Evolutionary conservation across 257 asterid genomes (phyloP).

Genomic region (Lantana camara): DNA sequence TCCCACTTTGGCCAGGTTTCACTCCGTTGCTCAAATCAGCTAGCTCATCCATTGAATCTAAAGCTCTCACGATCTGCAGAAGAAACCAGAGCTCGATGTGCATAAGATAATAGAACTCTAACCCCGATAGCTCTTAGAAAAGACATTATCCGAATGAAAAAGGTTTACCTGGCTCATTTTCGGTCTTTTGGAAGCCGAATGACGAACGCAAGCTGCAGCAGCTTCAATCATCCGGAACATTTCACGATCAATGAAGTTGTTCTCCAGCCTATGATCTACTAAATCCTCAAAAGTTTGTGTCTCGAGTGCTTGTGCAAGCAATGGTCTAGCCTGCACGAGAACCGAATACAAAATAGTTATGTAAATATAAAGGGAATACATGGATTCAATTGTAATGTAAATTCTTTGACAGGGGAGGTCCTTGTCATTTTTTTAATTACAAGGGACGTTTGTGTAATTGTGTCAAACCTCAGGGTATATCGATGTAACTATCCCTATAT

Average conservation of each 20-base stretch:
- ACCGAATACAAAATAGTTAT: neutral
- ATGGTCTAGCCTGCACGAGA: constrained; percentile 60
- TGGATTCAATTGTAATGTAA: too few relatives aligned
- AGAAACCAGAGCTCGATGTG: too few relatives aligned
- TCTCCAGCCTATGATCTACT: constrained; percentile 55
- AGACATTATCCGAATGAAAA: too few relatives aligned
- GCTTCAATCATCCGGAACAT: constrained; percentile 71
- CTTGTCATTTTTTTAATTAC: too few relatives aligned
- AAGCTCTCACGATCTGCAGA: constrained; percentile 75
- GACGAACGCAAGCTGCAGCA: constrained; percentile 82
- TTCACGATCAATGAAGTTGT: constrained; percentile 45
- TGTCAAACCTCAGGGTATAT: too few relatives aligned
- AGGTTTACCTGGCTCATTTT: constrained; percentile 70
- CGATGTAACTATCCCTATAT: too few relatives aligned
- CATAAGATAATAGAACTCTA: too few relatives aligned
- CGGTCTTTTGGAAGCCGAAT: constrained; percentile 69
- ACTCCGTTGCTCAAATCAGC: constrained; percentile 79
- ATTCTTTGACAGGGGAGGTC: too few relatives aligned
- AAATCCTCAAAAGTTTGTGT: constrained; percentile 43
- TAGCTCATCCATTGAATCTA: constrained; percentile 70
- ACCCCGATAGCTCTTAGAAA: too few relatives aligned
- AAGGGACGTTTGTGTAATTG: too few relatives aligned
- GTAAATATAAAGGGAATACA: too few relatives aligned
- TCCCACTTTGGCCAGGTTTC: constrained; percentile 86
- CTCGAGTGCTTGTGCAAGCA: constrained; percentile 57